Conservation (phyloP, 208 protist species). For the Phytomonas sp. region DNA sequence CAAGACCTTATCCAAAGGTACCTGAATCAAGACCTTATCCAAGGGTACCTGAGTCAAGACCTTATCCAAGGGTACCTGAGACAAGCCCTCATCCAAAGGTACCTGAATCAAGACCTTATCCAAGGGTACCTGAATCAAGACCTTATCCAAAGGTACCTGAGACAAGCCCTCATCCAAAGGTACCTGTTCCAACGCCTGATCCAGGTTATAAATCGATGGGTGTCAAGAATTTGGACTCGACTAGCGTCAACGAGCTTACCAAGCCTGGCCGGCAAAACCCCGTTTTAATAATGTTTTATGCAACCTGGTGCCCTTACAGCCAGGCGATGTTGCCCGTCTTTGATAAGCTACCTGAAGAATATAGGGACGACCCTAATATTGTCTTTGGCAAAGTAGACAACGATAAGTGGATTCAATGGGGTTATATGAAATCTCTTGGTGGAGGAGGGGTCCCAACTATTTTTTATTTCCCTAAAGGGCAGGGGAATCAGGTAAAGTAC, state of each 20-base stretch:
- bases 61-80: too few species aligned
- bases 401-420: slow-evolving; percentile 16
- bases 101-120: too few species aligned
- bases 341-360: slow-evolving; percentile 39
- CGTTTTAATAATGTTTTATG: slow-evolving; percentile 71
- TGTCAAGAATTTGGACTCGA: slow-evolving; percentile 25
- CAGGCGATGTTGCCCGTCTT: slow-evolving; percentile 65
- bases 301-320: slow-evolving; percentile 83
- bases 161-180: too few species aligned
- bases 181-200: too few species aligned
- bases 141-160: too few species aligned
- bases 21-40: too few species aligned
- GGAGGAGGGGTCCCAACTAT: neutral
- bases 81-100: too few species aligned
- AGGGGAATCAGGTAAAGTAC: neutral
- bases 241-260: slow-evolving; percentile 28
- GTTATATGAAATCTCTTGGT: neutral
- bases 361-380: slow-evolving; percentile 50
- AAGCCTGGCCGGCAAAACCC: slow-evolving; percentile 32
- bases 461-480: neutral
- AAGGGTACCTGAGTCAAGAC: too few species aligned
- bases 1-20: too few species aligned
- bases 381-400: slow-evolving; percentile 63
- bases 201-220: slow-evolving; percentile 16
- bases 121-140: too few species aligned